A percentile compares a stretch with the other conserved stretches of the same genome.
phyloP scores from a whole-genome alignment of 108 stramenopile genomes.

The Fistulifera pelliculosa region DNA sequence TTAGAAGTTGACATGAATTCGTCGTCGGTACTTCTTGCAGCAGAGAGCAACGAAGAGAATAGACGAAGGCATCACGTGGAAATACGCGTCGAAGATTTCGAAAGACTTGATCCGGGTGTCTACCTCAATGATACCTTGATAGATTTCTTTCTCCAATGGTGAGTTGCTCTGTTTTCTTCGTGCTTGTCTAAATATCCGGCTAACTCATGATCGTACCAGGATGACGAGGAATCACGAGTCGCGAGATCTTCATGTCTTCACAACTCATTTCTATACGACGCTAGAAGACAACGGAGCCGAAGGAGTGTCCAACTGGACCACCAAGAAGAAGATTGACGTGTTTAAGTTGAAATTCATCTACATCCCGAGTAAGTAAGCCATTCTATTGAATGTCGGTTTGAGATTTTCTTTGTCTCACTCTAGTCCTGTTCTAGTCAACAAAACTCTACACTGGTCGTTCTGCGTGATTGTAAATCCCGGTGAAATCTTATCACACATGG shows the following conservation, averaged over 20 bases:
- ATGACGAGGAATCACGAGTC: slow-evolving; percentile 35
- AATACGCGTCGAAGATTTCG: slow-evolving; percentile 52
- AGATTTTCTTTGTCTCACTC: no score
- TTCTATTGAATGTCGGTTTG: no score
- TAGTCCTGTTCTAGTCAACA: slow-evolving; percentile 39
- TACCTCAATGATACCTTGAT: slow-evolving; percentile 84
- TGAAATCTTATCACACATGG: slow-evolving; percentile 14
- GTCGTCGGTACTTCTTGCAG: neutral
- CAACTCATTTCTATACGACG: slow-evolving; percentile 83
- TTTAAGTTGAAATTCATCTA: slow-evolving; percentile 85
- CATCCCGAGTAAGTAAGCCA: slow-evolving; percentile 44
- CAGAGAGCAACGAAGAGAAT: slow-evolving; percentile 1
- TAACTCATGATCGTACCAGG: no score
- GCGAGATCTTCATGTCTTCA: slow-evolving; percentile 62
- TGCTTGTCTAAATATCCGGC: no score
- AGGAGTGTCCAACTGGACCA: slow-evolving; percentile 74
- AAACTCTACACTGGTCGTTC: slow-evolving; percentile 91
- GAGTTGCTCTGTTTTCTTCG: no score
- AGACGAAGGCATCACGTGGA: slow-evolving; percentile 36
- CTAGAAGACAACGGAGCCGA: slow-evolving; percentile 44
- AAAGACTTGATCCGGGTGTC: slow-evolving; percentile 45
- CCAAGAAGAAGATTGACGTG: slow-evolving; percentile 71
- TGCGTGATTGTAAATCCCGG: slow-evolving; percentile 90
- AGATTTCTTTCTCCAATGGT: slow-evolving; percentile 89
- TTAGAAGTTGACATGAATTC: slow-evolving; percentile 3